Conservation (phyloP, 169 alveolate genomes). For the Eimeria zaria region DNA sequence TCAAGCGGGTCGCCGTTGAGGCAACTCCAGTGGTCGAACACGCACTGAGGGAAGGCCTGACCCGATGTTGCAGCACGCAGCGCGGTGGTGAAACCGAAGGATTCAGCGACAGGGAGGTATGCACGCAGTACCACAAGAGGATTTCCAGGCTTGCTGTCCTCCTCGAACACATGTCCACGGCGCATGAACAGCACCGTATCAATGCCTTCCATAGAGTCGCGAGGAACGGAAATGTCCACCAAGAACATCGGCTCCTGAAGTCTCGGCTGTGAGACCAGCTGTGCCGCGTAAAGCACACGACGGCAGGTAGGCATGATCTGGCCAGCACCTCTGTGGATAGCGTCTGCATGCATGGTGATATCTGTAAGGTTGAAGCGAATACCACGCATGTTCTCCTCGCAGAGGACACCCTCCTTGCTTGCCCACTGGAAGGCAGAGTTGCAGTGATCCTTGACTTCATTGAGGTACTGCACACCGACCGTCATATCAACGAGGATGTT, state of each 20-base stretch:
- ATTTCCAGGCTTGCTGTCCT: slow-evolving; percentile 99
- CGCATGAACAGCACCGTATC: slow-evolving; percentile 98
- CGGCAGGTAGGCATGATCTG: slow-evolving; percentile 99
- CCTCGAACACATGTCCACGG: slow-evolving; percentile 99
- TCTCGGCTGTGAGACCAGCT: slow-evolving; percentile 98
- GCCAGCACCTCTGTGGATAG: slow-evolving; percentile 99
- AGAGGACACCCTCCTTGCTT: slow-evolving; percentile 99
- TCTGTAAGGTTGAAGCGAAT: slow-evolving; percentile 98
- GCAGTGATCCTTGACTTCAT: slow-evolving; percentile 99
- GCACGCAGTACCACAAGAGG: slow-evolving; percentile 99
- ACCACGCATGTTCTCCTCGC: slow-evolving; percentile 99
- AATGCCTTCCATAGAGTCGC: slow-evolving; percentile 99
- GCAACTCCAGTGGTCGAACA: slow-evolving; percentile 99
- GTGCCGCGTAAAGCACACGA: slow-evolving; percentile 98
- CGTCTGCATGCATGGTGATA: slow-evolving; percentile 99
- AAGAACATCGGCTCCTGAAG: slow-evolving; percentile 99
- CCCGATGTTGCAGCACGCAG: slow-evolving; percentile 99
- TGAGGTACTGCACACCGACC: slow-evolving; percentile 98
- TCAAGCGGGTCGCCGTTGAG: slow-evolving; percentile 98
- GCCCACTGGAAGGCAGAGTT: slow-evolving; percentile 99
- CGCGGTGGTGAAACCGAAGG: slow-evolving; percentile 99
- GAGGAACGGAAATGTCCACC: slow-evolving; percentile 98
- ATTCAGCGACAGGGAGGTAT: slow-evolving; percentile 99
- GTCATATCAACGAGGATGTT: slow-evolving; percentile 98
- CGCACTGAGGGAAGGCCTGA: slow-evolving; percentile 99